These are phyloP conservation scores for Nemophila menziesii DNA, from an alignment of 257 asterid species.

Conservation along the genomic window DNA sequence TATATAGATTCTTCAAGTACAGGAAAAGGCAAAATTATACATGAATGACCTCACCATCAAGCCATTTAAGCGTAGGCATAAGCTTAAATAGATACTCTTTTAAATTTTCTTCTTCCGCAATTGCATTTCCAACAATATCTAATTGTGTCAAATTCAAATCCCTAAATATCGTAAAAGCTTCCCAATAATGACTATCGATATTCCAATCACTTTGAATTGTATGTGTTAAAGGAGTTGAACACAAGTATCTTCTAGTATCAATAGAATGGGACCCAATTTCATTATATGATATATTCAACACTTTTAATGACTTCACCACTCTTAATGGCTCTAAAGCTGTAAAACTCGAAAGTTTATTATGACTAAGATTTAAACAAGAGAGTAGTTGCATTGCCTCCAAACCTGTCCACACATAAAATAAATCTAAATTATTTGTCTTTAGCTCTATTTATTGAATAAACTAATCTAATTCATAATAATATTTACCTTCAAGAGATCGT, in stretches of 20 bases:
- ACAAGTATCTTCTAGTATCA: conserved; percentile 71
- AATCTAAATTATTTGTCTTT: not conserved
- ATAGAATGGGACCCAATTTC: conserved; percentile 74
- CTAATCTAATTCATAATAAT: not conserved
- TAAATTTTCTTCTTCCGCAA: conserved; percentile 27
- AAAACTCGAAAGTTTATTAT: conserved; percentile 60
- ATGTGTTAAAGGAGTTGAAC: conserved; percentile 65
- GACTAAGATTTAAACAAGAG: conserved; percentile 58
- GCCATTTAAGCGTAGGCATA: conserved; percentile 61
- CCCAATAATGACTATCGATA: conserved; percentile 38
- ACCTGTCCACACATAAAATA: conserved; percentile 27
- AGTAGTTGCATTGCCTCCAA: conserved; percentile 86
- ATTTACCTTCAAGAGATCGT: conserved; percentile 71
- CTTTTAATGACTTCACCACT: conserved; percentile 44
- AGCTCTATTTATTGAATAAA: not conserved
- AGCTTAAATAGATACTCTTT: conserved; percentile 39
- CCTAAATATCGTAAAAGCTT: conserved; percentile 45
- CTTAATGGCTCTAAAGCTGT: conserved; percentile 64
- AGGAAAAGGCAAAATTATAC: too few relatives aligned
- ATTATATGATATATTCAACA: conserved; percentile 54
- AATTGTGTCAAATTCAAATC: conserved; percentile 60
- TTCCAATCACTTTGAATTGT: conserved; percentile 38
- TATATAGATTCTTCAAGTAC: too few relatives aligned
- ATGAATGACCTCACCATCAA: conserved; percentile 69
- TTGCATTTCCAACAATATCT: conserved; percentile 58